Percentiles rank a stretch among this genome's conserved stretches.
Conservation (phyloP, 805 yeast genomes). For the Candida taoyuanica region DNA sequence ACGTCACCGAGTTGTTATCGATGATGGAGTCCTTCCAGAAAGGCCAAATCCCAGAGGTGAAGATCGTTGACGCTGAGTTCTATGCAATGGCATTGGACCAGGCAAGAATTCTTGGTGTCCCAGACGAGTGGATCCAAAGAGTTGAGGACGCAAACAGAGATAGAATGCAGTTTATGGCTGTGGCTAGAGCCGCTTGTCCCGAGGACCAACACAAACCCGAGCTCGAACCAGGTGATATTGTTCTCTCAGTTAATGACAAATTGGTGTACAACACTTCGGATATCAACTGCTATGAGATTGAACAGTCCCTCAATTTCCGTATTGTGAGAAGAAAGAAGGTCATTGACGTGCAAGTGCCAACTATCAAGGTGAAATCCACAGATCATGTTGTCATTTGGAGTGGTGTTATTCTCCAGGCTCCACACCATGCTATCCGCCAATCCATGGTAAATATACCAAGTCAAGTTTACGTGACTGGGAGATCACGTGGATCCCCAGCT, state of each 20-base stretch:
- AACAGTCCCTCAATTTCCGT: conserved; percentile 46
- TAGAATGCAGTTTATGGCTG: conserved; percentile 68
- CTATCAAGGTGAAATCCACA: conserved; percentile 59
- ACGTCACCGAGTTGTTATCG: conserved; percentile 57
- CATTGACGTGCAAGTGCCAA: conserved; percentile 55
- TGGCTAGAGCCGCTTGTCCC: conserved; percentile 60
- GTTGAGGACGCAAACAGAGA: conserved; percentile 61
- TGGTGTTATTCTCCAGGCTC: conserved; percentile 77
- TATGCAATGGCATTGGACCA: conserved; percentile 60
- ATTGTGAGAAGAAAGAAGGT: conserved; percentile 70
- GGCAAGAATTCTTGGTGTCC: conserved; percentile 84
- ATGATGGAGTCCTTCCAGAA: conserved; percentile 53
- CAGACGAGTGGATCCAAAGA: conserved; percentile 72
- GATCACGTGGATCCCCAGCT: conserved; percentile 82
- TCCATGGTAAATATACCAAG: conserved; percentile 73
- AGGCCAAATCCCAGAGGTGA: conserved; percentile 50
- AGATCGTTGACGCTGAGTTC: conserved; percentile 78
- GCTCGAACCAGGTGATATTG: conserved; percentile 64
- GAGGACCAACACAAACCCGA: conserved; percentile 28
- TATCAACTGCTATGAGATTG: conserved; percentile 32
- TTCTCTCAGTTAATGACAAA: conserved; percentile 63
- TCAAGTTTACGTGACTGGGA: conserved; percentile 73
- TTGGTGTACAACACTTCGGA: conserved; percentile 66
- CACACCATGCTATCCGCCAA: conserved; percentile 92
- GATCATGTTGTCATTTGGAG: conserved; percentile 73